Base-by-base conservation (phyloP, 2,329 filamentous ascomycete genomes). In the Aspergillus udagawae region DNA sequence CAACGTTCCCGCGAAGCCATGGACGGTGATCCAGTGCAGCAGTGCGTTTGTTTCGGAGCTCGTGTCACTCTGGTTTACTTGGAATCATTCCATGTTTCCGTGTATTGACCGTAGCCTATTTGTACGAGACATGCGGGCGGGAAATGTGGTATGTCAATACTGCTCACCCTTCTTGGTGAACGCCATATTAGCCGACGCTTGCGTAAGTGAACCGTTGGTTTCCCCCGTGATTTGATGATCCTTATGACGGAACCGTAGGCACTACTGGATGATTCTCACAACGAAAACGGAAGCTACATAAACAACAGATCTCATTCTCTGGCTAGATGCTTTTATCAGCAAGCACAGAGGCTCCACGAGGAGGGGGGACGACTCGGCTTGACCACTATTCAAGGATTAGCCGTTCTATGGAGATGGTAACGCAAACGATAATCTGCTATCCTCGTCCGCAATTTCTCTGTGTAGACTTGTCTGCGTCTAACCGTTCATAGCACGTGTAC, bases 141-240 rank as follows among this genome's bases (percentile, higher is more conserved):
- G 63, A 3, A 57, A 67, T 27, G 14, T 62, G 17, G 55, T 51
- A 4, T 64, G 63, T 1, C 55, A 58, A 4, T 68, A 62, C 56
- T 70, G 68, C 49, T 70, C 69, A 17, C 64, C 69, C 1, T 60
- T 70, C 8, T 54, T 71, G 3, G 67, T 71, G 10, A 67, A 70
- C 32, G 59, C 60, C 6, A 60, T 71, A 4, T 54, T 68, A 25
- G 55, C 66, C 12, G 51, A 57, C 8, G 63, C 62, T 21, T 65
- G 57, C 44, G 63, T 65, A 17, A 58, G 63, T 57, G 21, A 17
- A 12, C 6, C n/a, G 2, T n/a, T 51, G 50, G 49, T 54, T 9
- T 63, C 61, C 52, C 65, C 61, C 14, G 58, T 6, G 32, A 14
- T 2, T 17, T 17, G 12, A 66, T n/a, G 65, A 64, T 25, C 54